Base-by-base conservation (phyloP, 1,139 yeast species). In the Geotrichum phurueaensis region DNA sequence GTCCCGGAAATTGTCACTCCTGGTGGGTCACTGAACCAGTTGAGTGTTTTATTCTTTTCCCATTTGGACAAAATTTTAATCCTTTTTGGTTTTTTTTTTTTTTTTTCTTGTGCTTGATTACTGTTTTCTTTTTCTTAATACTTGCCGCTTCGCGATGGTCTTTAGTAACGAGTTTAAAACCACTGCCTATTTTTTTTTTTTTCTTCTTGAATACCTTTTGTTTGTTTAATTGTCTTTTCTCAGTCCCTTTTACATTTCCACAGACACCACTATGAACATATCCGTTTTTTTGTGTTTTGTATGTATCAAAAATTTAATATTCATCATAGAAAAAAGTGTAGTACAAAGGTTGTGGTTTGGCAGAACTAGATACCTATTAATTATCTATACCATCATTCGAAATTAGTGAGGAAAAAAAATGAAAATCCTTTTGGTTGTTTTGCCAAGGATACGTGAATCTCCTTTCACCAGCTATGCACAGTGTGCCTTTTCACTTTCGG, bases 1-100 rank as follows among this genome's bases (percentile, higher is more conserved):
- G 12, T 54, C 60, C 15, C n/a, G 58, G 50, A 58, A 51, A 22
- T 29, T 58, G 12, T 54, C 60, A 10, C 25, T 58, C 13, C 43
- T 58, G 22, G 57, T 56, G 13, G 59, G 59, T 10, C 56, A 56
- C 29, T 56, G 45, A 47, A 36, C 48, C 18, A 23, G 49, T 22
- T 36, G 20, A 31, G 36, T 22, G 6, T 51, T 10, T 13, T 13
- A 18, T 39, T 27, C 29, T 36, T 20, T 18, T 15, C 33, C 49
- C 22, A 6, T 36, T 36, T 36, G 15, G 27, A 25, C 27, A 25
- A 25, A 25, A 25, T 3, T n/a, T n/a, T n/a, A 25, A 25, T 25
- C 12, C 7, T 33, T 33, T 33, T 33, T 33, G 3, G 7, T 33
- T 7, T 33, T 33, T 2, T 33, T 2, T 36, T 36, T 36, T 36